Percentiles rank a stretch among this genome's conserved stretches.
Conservation (phyloP, 2,329 filamentous ascomycete genomes). For the Nemania sp. region DNA sequence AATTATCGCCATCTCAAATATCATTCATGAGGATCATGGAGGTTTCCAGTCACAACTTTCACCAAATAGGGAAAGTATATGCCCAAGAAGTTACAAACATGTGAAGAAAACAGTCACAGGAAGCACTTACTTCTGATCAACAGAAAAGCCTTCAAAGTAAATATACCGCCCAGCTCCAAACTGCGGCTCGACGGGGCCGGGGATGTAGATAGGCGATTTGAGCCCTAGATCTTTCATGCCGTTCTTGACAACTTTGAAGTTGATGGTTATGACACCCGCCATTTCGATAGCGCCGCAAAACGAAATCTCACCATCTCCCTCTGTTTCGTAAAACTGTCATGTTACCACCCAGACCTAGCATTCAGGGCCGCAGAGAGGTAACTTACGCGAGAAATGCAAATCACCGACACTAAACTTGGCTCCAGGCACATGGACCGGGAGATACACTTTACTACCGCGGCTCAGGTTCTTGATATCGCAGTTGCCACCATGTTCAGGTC, state of each 20-base stretch:
- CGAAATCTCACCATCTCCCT: slow-evolving; percentile 91
- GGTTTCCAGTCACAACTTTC: too few relatives aligned
- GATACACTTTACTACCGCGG: slow-evolving; percentile 82
- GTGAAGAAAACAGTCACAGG: too few relatives aligned
- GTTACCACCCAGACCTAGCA: too few relatives aligned
- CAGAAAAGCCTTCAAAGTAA: slow-evolving; percentile 90
- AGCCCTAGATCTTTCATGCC: slow-evolving; percentile 80
- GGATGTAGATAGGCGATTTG: slow-evolving; percentile 86
- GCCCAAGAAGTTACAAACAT: too few relatives aligned
- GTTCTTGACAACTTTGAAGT: slow-evolving; percentile 87
- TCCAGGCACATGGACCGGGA: slow-evolving; percentile 86
- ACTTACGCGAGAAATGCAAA: slow-evolving; percentile 79
- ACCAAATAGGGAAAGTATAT: too few relatives aligned
- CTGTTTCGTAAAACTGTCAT: slow-evolving; percentile 48
- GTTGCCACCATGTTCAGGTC: slow-evolving; percentile 90
- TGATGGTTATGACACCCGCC: slow-evolving; percentile 90
- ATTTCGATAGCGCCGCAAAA: slow-evolving; percentile 95
- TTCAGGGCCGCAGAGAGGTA: background rate
- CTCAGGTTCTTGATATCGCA: slow-evolving; percentile 92
- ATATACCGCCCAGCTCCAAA: slow-evolving; percentile 85
- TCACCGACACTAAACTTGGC: slow-evolving; percentile 94
- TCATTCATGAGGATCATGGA: too few relatives aligned
- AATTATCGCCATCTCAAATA: too few relatives aligned
- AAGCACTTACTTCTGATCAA: slow-evolving; percentile 72
- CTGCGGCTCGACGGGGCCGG: slow-evolving; percentile 87